phyloP scores from a whole-genome alignment of 768 basidiomycete species.

The Tricholoma matsutake region DNA sequence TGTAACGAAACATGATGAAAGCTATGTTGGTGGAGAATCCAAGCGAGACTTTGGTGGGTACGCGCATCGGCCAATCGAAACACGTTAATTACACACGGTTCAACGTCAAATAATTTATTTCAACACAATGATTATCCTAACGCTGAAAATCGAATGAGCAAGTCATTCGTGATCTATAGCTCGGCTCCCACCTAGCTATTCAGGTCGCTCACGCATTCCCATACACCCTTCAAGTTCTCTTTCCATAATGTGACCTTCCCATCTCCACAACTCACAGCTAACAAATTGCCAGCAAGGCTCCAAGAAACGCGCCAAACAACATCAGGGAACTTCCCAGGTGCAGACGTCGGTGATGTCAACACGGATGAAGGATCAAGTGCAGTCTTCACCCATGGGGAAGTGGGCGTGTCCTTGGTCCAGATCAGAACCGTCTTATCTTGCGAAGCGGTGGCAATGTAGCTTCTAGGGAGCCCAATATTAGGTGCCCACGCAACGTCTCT shows the following conservation, averaged over 20 bases:
- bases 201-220: conserved; percentile 98
- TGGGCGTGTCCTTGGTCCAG: conserved; percentile 84
- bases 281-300: conserved; percentile 93
- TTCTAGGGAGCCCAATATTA: conserved; percentile 90
- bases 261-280: conserved; percentile 96
- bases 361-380: conserved; percentile 69
- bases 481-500: conserved; percentile 99
- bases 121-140: neutral
- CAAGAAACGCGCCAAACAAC: conserved; percentile 99
- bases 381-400: conserved; percentile 75
- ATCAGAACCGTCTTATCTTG: conserved; percentile 91
- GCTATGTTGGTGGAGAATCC: neutral
- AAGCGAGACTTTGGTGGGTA: too few relatives aligned
- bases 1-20: neutral
- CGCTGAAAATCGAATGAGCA: neutral
- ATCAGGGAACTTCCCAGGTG: conserved; percentile 87
- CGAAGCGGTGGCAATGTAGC: conserved; percentile 94
- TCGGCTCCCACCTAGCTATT: conserved; percentile 51
- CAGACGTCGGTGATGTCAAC: conserved; percentile 42
- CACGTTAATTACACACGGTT: neutral
- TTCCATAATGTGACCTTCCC: conserved; percentile 99
- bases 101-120: neutral
- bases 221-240: conserved; percentile 90
- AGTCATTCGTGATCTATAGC: neutral
- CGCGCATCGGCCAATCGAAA: neutral